Evolutionary conservation across 495 filamentous ascomycete species (phyloP).

Genomic region (Usnea hakonensis): DNA sequence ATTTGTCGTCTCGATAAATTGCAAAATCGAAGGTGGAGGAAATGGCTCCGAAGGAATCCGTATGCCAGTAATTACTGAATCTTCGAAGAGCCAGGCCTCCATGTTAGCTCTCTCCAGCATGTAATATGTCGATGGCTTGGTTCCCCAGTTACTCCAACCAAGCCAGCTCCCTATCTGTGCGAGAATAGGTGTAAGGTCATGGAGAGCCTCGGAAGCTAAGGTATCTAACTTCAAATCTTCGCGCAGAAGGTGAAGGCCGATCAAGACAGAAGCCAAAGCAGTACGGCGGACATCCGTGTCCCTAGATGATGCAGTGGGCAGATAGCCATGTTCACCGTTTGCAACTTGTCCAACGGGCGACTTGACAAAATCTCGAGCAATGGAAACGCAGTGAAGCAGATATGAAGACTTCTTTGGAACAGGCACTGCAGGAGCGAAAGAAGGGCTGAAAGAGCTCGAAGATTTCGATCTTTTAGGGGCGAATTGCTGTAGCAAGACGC

Average conservation of each 20-base stretch:
- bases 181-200: constrained; percentile 59
- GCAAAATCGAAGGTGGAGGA: constrained; percentile 61
- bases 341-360: constrained; percentile 44
- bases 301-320: constrained; percentile 52
- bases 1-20: constrained; percentile 47
- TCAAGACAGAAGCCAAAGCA: constrained; percentile 58
- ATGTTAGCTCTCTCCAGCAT: constrained; percentile 59
- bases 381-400: constrained; percentile 35
- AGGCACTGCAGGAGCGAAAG: constrained; percentile 6
- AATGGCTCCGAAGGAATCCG: constrained; percentile 51
- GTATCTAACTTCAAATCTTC: constrained; percentile 85
- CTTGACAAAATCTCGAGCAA: constrained; percentile 51
- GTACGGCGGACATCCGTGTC: constrained; percentile 47
- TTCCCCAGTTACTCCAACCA: constrained; percentile 68
- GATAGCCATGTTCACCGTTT: constrained; percentile 47
- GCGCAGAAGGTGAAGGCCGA: constrained; percentile 72
- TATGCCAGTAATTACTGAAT: constrained; percentile 40
- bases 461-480: constrained; percentile 2
- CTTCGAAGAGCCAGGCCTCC: constrained; percentile 53
- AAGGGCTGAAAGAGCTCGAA: not conserved
- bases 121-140: constrained; percentile 51
- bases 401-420: constrained; percentile 28
- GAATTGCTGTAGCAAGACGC: constrained; percentile 25
- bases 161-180: constrained; percentile 79
- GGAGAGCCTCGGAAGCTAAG: constrained; percentile 47